Conservation (phyloP, 345 rosid genomes). For the Populus pruinosa region DNA sequence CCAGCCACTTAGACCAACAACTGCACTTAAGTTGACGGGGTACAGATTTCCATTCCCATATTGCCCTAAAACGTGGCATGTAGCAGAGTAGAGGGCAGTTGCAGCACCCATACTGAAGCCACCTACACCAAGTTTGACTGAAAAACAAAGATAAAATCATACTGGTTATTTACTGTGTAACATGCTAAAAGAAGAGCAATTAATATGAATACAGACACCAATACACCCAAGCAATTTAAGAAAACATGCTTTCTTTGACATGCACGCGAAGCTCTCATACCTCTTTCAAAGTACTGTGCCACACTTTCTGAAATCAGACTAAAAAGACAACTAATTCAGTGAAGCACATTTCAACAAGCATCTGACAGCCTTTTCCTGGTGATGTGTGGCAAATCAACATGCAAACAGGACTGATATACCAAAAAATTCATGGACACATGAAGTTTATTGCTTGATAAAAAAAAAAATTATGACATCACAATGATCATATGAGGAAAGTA, state of each 20-base stretch:
- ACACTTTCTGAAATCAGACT: neutral
- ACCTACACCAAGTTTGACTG: constrained; percentile 23
- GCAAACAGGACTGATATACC: neutral
- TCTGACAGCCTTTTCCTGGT: neutral
- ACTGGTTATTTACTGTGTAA: neutral
- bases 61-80: constrained; percentile 50
- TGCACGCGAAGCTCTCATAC: neutral
- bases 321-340: neutral
- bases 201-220: neutral
- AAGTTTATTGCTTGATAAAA: neutral
- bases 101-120: constrained; percentile 26
- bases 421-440: neutral
- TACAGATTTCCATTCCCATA: constrained; percentile 49
- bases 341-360: neutral
- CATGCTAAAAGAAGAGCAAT: neutral
- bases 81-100: constrained; percentile 58
- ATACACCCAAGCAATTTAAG: neutral
- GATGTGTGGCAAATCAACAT: neutral
- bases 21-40: constrained; percentile 43
- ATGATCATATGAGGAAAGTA: neutral
- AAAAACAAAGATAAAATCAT: neutral
- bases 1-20: constrained; percentile 73
- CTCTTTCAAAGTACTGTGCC: neutral
- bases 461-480: neutral
- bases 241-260: neutral